These are phyloP conservation scores for Quercus gilva DNA, from an alignment of 306 rosid genomes.

Conservation along the genomic window DNA sequence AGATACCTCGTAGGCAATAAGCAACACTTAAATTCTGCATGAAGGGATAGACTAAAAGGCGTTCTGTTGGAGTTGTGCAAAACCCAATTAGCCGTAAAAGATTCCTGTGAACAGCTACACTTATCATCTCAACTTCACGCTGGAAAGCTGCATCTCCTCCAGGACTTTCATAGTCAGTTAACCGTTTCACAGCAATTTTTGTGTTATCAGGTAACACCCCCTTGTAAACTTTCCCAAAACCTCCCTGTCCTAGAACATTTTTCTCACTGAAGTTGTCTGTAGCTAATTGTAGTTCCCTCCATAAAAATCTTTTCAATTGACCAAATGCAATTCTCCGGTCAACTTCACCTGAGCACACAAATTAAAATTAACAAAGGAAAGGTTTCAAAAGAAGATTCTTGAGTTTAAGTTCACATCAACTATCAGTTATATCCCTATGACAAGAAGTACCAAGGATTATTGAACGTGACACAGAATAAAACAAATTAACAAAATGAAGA, in stretches of 20 bases:
- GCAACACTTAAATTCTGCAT: slow-evolving; percentile 99
- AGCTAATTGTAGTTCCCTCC: slow-evolving; percentile 94
- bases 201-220: slow-evolving; percentile 88
- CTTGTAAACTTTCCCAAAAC: slow-evolving; percentile 97
- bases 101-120: slow-evolving; percentile 94
- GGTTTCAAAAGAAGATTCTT: not conserved
- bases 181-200: slow-evolving; percentile 92
- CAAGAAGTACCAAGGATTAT: not conserved
- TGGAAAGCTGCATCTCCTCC: slow-evolving; percentile 98
- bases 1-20: slow-evolving; percentile 78
- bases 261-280: slow-evolving; percentile 88
- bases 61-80: slow-evolving; percentile 94
- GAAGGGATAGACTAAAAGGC: slow-evolving; percentile 89
- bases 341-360: slow-evolving; percentile 72
- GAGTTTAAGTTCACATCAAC: slow-evolving; percentile 5
- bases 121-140: slow-evolving; percentile 99
- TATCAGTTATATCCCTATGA: slow-evolving; percentile 5
- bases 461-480: not conserved
- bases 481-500: not conserved
- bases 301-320: slow-evolving; percentile 80
- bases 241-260: slow-evolving; percentile 97
- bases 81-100: slow-evolving; percentile 84
- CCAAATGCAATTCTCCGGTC: slow-evolving; percentile 97
- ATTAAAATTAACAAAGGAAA: not conserved
- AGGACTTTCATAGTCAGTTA: slow-evolving; percentile 92